A percentile compares a stretch with the other conserved stretches of the same genome.
Evolutionary conservation across 2,329 filamentous ascomycete genomes (phyloP).

Genomic region (Trichoderma sp.): DNA sequence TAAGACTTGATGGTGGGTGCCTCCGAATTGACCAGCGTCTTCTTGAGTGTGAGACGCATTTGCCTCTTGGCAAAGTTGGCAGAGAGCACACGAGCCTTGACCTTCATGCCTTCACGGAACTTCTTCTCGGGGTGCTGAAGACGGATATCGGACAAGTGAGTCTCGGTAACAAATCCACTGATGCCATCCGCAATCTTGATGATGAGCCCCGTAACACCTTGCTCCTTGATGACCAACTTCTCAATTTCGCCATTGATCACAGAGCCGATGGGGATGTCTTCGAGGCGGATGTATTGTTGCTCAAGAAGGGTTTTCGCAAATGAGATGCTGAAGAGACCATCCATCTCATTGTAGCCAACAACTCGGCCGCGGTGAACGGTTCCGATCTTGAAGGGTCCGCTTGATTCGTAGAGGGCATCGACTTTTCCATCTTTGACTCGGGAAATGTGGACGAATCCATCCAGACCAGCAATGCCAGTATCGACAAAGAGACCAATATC

Average conservation of each 20-base stretch:
- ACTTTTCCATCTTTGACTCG: slow-evolving; percentile 86
- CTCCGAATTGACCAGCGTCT: slow-evolving; percentile 88
- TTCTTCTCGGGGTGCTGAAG: slow-evolving; percentile 95
- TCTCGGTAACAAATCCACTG: slow-evolving; percentile 81
- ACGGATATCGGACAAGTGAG: slow-evolving; percentile 83
- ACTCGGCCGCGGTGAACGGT: slow-evolving; percentile 79
- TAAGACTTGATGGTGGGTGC: slow-evolving; percentile 75
- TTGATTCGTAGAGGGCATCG: slow-evolving; percentile 73
- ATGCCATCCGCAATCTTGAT: slow-evolving; percentile 84
- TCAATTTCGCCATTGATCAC: slow-evolving; percentile 81
- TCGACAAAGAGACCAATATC: slow-evolving; percentile 80
- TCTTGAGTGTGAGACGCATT: slow-evolving; percentile 88
- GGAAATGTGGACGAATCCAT: slow-evolving; percentile 94
- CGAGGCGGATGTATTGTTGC: slow-evolving; percentile 85
- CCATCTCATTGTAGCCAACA: slow-evolving; percentile 81
- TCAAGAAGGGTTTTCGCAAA: slow-evolving; percentile 79
- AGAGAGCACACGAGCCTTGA: slow-evolving; percentile 84
- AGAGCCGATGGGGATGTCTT: slow-evolving; percentile 81
- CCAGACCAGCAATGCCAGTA: slow-evolving; percentile 60
- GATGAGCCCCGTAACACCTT: slow-evolving; percentile 78
- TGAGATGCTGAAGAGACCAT: slow-evolving; percentile 82
- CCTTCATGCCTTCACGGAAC: slow-evolving; percentile 79
- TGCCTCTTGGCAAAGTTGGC: slow-evolving; percentile 72
- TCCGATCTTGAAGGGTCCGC: slow-evolving; percentile 74
- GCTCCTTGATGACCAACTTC: slow-evolving; percentile 74